Base-by-base conservation (phyloP, 176 grass and related monocot genomes). In the Carex kokanica region DNA sequence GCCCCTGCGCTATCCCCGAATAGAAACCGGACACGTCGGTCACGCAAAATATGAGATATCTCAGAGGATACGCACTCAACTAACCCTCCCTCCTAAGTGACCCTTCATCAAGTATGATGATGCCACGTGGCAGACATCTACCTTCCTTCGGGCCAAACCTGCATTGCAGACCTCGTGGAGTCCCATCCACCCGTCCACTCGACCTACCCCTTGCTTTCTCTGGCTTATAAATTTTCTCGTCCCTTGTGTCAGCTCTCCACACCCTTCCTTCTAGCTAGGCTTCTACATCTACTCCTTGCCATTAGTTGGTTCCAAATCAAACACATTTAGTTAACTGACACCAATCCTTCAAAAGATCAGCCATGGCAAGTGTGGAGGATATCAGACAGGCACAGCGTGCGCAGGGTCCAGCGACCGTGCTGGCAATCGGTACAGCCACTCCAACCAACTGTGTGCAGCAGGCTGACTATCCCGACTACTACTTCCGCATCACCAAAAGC, bases 401-500 rank as follows among this genome's bases (percentile, higher is more conserved):
- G 4, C 67, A 89, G n/a, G 95, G 95, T 0, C 90, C 90, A 41
- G 92, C 95, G 0, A 92, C 92, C 0, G 88, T 98, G 61, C 88
- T 98, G 3, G 95, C 95, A 1, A 94, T 97, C 78, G 95, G 95
- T 0, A 97, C 95, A 5, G 95, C 95, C 8, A 97, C 90, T 29
- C 95, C 95, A 3, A 81, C 85, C 0, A 94, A 97, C 88, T 89
- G 88, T 78, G 73, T 97, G 16, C 64, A 94, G 78, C 95, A 97
- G 90, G 92, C 88, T 0, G 95, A 97, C 87, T 97, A 94, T 91
- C 88, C 95, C 0, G 95, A 94, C 67, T 94, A 94, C 90, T 97
- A 97, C 92, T 97, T 97, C 81, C 57, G 79, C 88, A 90, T 97
- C 85, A 97, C 95, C 71, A 86, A 93, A 36, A 97, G 94, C 90